phyloP scores from a whole-genome alignment of 345 rosid species.

The Nephelium lappaceum region DNA sequence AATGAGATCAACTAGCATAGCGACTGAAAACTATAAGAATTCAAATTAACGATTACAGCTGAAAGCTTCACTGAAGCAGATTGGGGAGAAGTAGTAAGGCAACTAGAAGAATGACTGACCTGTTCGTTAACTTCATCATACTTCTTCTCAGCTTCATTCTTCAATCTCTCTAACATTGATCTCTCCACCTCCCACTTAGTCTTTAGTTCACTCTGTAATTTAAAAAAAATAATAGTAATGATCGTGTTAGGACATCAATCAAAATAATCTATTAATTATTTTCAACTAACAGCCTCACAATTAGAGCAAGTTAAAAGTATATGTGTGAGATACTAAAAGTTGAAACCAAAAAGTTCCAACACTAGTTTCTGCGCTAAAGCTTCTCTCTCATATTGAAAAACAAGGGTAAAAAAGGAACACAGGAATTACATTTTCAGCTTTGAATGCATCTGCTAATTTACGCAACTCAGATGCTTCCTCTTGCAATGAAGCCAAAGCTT shows the following conservation, averaged over 20 bases:
- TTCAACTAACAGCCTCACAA: background rate
- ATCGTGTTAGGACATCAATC: conserved; percentile 13
- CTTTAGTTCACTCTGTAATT: conserved; percentile 64
- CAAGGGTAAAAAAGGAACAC: background rate
- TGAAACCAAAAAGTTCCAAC: background rate
- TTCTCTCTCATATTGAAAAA: background rate
- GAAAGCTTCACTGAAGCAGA: background rate
- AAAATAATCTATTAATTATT: background rate
- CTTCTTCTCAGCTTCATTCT: conserved; percentile 69
- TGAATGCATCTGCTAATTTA: conserved; percentile 58
- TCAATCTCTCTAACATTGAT: conserved; percentile 58
- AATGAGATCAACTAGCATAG: background rate
- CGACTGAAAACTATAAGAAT: background rate
- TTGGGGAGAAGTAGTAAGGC: background rate
- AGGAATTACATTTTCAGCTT: conserved; percentile 64
- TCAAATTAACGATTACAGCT: background rate
- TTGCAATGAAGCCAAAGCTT: conserved; percentile 68
- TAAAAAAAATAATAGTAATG: conserved; percentile 14
- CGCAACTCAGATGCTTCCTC: conserved; percentile 75
- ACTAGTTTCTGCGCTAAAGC: background rate
- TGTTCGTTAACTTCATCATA: conserved; percentile 82
- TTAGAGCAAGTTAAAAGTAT: background rate
- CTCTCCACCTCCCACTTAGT: conserved; percentile 73
- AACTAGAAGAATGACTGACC: conserved; percentile 44
- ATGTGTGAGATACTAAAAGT: background rate